Evolutionary conservation across 257 asterid genomes (phyloP).

Genomic region (Fraxinus anomala): DNA sequence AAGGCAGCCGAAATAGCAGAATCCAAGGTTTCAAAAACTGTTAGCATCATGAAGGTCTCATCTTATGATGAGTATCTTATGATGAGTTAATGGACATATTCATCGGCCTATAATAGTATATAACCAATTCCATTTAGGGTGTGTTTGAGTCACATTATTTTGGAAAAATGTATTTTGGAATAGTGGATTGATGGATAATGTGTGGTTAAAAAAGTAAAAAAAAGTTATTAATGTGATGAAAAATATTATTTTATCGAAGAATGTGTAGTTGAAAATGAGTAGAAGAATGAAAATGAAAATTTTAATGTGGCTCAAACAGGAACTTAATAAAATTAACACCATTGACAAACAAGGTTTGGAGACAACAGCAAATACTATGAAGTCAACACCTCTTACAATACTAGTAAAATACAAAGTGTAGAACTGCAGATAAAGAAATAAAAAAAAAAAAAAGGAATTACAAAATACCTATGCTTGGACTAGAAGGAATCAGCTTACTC

Average conservation of each 20-base stretch:
- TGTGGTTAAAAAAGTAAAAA: too few species aligned
- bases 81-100: neutral
- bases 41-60: neutral
- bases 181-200: too few species aligned
- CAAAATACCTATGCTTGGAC: slow-evolving; percentile 35
- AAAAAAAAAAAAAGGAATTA: neutral
- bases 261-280: too few species aligned
- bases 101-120: neutral
- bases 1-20: neutral
- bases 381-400: slow-evolving; percentile 7
- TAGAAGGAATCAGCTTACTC: slow-evolving; percentile 35
- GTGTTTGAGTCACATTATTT: too few species aligned
- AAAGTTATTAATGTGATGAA: too few species aligned
- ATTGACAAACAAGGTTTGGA: neutral
- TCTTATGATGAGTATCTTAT: neutral
- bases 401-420: neutral
- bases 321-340: too few species aligned
- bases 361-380: neutral
- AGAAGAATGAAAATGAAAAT: too few species aligned
- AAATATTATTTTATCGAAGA: too few species aligned
- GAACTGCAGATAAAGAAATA: neutral
- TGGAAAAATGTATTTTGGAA: too few species aligned
- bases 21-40: neutral
- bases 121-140: neutral
- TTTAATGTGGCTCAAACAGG: too few species aligned